These are phyloP conservation scores for Leptosphaerulina australis DNA, from an alignment of 2,329 filamentous ascomycete species.

Conservation along the genomic window DNA sequence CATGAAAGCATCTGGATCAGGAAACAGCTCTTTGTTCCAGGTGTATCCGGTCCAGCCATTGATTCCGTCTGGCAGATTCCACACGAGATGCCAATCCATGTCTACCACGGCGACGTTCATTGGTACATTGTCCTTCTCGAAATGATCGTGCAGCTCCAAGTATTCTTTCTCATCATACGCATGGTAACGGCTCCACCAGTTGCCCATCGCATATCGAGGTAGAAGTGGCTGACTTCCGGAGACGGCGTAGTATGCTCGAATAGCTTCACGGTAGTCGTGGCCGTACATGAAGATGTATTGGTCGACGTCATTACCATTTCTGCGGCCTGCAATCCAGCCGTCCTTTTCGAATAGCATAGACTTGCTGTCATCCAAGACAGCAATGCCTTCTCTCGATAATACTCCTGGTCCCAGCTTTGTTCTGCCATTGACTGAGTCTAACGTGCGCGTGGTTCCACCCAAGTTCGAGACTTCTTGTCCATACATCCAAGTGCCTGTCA, in stretches of 20 bases:
- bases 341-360: conserved; percentile 63
- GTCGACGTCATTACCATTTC: conserved; percentile 58
- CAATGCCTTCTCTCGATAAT: conserved; percentile 58
- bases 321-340: conserved; percentile 59
- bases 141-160: conserved; percentile 62
- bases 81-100: conserved; percentile 70
- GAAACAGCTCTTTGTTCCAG: conserved; percentile 65
- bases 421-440: conserved; percentile 61
- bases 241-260: conserved; percentile 61
- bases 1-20: conserved; percentile 61
- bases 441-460: conserved; percentile 59
- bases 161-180: conserved; percentile 63
- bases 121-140: conserved; percentile 59
- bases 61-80: conserved; percentile 38
- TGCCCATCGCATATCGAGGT: conserved; percentile 65
- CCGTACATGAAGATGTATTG: conserved; percentile 67
- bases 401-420: conserved; percentile 59
- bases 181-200: conserved; percentile 71
- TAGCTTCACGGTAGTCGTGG: conserved; percentile 60
- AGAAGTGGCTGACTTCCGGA: conserved; percentile 63
- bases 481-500: conserved; percentile 59
- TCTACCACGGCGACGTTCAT: conserved; percentile 66
- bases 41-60: conserved; percentile 68
- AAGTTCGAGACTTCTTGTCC: conserved; percentile 52
- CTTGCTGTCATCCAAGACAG: conserved; percentile 60